These are phyloP conservation scores for Paecilomyces variotii DNA, from an alignment of 2,329 filamentous ascomycete genomes.

Conservation along the genomic window DNA sequence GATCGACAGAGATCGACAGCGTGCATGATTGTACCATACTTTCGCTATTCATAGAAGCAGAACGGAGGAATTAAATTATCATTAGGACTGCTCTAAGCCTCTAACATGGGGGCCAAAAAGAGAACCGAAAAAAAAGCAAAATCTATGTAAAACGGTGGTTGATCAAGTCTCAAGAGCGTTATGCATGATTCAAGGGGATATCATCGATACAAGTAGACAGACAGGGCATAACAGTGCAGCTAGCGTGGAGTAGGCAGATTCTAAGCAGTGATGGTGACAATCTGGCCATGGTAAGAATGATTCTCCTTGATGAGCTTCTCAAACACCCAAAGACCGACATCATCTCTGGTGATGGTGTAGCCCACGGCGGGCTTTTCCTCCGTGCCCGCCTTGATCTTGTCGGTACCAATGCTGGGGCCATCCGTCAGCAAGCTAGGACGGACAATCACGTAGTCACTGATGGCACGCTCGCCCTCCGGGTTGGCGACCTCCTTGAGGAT, in stretches of 20 bases:
- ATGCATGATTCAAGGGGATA: not conserved
- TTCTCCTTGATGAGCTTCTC: slow-evolving; percentile 8
- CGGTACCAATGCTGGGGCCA: slow-evolving; percentile 13
- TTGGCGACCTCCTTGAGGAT: slow-evolving; percentile 13
- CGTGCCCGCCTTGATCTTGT: slow-evolving; percentile 15
- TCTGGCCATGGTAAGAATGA: not conserved
- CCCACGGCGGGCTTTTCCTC: slow-evolving; percentile 19
- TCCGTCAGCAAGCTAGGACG: slow-evolving; percentile 19
- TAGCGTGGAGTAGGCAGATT: not conserved
- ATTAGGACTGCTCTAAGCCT: not conserved
- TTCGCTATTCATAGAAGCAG: not conserved
- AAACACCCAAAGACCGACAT: slow-evolving; percentile 23
- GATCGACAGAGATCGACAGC: not conserved
- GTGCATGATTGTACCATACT: not conserved
- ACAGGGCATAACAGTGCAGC: not conserved
- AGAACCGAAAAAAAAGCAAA: not conserved
- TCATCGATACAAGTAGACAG: not conserved
- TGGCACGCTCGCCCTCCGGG: slow-evolving; percentile 7
- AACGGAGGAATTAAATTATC: not conserved
- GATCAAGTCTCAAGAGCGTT: not conserved
- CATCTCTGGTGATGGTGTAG: slow-evolving; percentile 18
- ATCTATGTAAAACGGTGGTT: not conserved
- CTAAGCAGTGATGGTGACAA: not conserved
- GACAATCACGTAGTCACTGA: slow-evolving; percentile 15
- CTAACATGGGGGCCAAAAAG: not conserved